Percentiles rank a stretch among this genome's conserved stretches.
Conservation (phyloP, 2,329 filamentous ascomycete species). For the Sporothrix luriei region DNA sequence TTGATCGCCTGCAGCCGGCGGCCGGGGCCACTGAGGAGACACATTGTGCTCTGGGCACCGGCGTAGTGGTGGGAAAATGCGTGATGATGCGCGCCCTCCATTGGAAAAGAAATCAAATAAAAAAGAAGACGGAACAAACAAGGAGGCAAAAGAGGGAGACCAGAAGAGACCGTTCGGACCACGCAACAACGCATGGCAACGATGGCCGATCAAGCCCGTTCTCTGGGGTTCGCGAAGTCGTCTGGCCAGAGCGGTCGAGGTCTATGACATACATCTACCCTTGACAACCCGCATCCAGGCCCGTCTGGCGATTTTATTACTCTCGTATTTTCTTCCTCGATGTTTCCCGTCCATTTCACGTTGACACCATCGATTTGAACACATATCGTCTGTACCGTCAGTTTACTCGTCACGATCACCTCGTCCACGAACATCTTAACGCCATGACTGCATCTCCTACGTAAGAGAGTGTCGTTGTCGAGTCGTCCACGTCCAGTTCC, state of each 20-base stretch:
- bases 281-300: constrained; percentile 11
- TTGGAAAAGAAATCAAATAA: too few species aligned
- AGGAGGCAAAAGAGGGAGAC: too few species aligned
- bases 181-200: background rate
- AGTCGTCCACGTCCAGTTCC: background rate
- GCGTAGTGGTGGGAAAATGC: constrained; percentile 5
- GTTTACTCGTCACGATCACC: background rate
- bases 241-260: background rate
- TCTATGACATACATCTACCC: constrained; percentile 15
- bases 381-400: background rate
- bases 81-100: too few species aligned
- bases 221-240: background rate
- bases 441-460: background rate
- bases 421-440: background rate
- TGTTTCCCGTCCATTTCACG: background rate
- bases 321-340: constrained; percentile 7
- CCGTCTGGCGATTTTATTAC: constrained; percentile 1
- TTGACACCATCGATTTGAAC: background rate
- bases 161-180: background rate
- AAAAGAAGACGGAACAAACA: too few species aligned
- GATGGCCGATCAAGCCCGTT: constrained; percentile 18
- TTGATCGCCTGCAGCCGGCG: constrained; percentile 26
- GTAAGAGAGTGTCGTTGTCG: background rate
- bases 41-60: constrained; percentile 20
- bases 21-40: constrained; percentile 13